Evolutionary conservation across 257 asterid species (phyloP).

Genomic region (Prunella vulgaris): DNA sequence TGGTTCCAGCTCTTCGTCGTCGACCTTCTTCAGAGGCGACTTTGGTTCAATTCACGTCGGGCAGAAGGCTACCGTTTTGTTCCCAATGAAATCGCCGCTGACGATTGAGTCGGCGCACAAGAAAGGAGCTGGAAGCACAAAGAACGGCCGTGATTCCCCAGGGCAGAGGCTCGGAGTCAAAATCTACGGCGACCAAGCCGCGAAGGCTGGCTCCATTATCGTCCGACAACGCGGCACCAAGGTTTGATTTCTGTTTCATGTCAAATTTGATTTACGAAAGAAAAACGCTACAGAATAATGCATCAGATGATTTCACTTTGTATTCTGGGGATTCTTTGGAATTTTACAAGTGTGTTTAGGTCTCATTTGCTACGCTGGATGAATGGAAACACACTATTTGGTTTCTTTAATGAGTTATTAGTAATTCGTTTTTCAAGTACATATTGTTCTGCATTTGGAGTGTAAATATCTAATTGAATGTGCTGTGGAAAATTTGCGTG

Average conservation of each 20-base stretch:
- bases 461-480: background rate
- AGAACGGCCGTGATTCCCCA: conserved; percentile 94
- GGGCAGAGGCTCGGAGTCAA: conserved; percentile 98
- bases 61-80: conserved; percentile 37
- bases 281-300: background rate
- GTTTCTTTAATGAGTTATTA: background rate
- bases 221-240: conserved; percentile 96
- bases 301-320: background rate
- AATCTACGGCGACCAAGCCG: conserved; percentile 81
- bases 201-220: conserved; percentile 87
- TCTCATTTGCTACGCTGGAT: background rate
- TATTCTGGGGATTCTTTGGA: background rate
- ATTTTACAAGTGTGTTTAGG: background rate
- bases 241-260: conserved; percentile 33
- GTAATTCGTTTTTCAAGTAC: background rate
- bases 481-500: background rate
- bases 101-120: conserved; percentile 90
- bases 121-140: conserved; percentile 98
- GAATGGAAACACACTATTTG: background rate
- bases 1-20: conserved; percentile 48
- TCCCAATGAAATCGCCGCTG: conserved; percentile 55
- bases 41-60: conserved; percentile 35
- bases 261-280: background rate
- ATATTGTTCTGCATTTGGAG: conserved; percentile 7
- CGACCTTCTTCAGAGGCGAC: conserved; percentile 56